Conservation (phyloP, 2,329 filamentous ascomycete genomes). For the Cordyceps javanica region DNA sequence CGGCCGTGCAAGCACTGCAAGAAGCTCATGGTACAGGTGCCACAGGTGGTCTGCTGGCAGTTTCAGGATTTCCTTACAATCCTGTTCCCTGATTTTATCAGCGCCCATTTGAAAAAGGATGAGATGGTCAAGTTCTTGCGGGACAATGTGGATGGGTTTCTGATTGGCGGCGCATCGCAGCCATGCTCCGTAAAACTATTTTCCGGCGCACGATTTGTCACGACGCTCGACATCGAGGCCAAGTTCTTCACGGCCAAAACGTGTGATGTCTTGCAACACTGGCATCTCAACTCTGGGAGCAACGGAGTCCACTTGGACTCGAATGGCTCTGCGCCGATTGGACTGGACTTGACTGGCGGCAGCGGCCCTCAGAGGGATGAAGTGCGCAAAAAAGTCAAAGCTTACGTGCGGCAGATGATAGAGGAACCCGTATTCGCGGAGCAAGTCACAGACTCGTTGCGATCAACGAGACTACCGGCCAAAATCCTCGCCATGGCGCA, state of each 20-base stretch:
- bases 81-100: constrained; percentile 47
- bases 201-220: constrained; percentile 38
- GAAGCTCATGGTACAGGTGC: constrained; percentile 43
- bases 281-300: constrained; percentile 36
- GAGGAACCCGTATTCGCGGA: constrained; percentile 42
- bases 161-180: constrained; percentile 33
- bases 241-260: constrained; percentile 47
- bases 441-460: constrained; percentile 43
- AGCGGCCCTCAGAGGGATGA: constrained; percentile 40
- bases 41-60: constrained; percentile 53
- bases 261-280: constrained; percentile 44
- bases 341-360: constrained; percentile 36
- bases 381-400: constrained; percentile 39
- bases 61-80: constrained; percentile 49
- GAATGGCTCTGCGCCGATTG: constrained; percentile 42
- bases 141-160: constrained; percentile 43
- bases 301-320: constrained; percentile 35
- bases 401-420: constrained; percentile 44
- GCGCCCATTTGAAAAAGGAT: constrained; percentile 44
- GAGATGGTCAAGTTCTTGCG: constrained; percentile 41
- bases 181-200: constrained; percentile 42
- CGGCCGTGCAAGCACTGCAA: constrained; percentile 52
- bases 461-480: constrained; percentile 39
- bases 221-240: constrained; percentile 41
- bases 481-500: constrained; percentile 43